phyloP scores from a whole-genome alignment of 495 filamentous ascomycete species.

The Chaetomium tenue region DNA sequence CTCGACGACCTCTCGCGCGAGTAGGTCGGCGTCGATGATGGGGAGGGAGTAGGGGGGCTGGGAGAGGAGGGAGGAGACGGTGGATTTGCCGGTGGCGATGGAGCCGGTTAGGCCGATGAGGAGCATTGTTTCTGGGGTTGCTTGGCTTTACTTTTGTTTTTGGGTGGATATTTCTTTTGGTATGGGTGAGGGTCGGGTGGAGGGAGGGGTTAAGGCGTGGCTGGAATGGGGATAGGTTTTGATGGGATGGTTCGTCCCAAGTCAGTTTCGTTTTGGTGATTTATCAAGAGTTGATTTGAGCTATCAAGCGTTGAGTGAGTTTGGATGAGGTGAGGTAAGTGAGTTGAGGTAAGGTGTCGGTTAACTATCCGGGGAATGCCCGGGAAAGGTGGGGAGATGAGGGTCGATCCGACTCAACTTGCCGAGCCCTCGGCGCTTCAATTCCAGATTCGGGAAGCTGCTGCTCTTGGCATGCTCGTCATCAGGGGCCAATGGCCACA shows the following conservation, averaged over 20 bases:
- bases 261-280: background rate
- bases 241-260: background rate
- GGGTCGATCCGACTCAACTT: background rate
- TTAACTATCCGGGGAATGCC: background rate
- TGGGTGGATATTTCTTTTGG: background rate
- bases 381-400: slow-evolving; percentile 1
- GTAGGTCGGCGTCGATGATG: slow-evolving; percentile 89
- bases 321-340: background rate
- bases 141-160: background rate
- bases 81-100: slow-evolving; percentile 97
- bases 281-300: too few relatives aligned
- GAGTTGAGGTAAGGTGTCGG: slow-evolving; percentile 1
- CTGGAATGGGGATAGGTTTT: background rate
- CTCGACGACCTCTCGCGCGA: slow-evolving; percentile 87
- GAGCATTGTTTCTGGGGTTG: slow-evolving; percentile 62
- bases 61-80: slow-evolving; percentile 80
- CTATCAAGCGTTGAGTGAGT: background rate
- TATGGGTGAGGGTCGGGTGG: background rate
- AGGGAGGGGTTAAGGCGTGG: background rate
- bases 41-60: slow-evolving; percentile 79
- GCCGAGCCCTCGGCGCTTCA: slow-evolving; percentile 3
- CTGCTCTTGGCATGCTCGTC: slow-evolving; percentile 19
- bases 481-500: slow-evolving; percentile 2
- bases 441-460: slow-evolving; percentile 1
- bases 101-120: slow-evolving; percentile 95